Conservation (phyloP, 2,329 filamentous ascomycete species). For the Fusarium continuum region DNA sequence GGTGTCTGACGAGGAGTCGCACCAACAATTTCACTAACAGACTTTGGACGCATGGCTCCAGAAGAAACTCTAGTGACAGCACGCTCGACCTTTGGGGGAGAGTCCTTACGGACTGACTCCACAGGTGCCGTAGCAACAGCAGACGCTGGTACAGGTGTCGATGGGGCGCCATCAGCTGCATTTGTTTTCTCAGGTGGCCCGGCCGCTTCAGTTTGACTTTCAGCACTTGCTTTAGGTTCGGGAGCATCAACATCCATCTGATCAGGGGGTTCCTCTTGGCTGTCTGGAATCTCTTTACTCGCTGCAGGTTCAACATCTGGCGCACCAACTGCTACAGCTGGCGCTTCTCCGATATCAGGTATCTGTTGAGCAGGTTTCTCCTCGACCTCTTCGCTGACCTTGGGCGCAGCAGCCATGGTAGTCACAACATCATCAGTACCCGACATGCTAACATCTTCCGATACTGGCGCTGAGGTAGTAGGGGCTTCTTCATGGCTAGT, state of each 20-base stretch:
- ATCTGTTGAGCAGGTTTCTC: neutral
- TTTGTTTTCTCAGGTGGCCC: constrained; percentile 16
- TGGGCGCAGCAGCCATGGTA: neutral
- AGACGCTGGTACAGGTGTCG: constrained; percentile 6
- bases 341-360: neutral
- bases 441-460: constrained; percentile 13
- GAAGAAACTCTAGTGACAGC: constrained; percentile 77
- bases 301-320: neutral
- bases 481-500: constrained; percentile 8
- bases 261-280: constrained; percentile 47
- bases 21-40: constrained; percentile 76
- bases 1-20: constrained; percentile 57
- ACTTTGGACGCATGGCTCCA: constrained; percentile 75
- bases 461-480: neutral
- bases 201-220: constrained; percentile 13
- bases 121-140: neutral
- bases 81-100: constrained; percentile 50
- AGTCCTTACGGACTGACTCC: constrained; percentile 30
- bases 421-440: neutral
- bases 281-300: constrained; percentile 48
- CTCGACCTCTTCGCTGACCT: neutral
- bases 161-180: constrained; percentile 7
- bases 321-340: neutral
- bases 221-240: constrained; percentile 26
- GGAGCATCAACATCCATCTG: constrained; percentile 50